Conservation (phyloP, 352 stramenopile genomes). For the Globisporangium polare region DNA sequence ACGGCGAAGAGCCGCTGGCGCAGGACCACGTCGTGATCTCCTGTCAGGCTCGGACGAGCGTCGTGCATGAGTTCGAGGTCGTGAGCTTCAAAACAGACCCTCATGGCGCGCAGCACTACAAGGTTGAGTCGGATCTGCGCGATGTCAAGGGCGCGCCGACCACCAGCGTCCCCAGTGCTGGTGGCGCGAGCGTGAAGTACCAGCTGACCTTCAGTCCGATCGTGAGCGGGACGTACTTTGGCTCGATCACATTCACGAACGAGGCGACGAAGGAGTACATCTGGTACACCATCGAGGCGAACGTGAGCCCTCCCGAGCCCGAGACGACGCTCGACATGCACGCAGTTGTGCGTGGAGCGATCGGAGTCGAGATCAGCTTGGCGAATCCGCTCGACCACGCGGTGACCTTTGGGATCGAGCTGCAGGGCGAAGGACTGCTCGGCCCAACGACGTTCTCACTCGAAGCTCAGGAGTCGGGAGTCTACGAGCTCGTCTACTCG, state of each 20-base stretch:
- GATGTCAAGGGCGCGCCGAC: constrained; percentile 73
- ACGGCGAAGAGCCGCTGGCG: constrained; percentile 87
- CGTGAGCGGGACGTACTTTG: constrained; percentile 90
- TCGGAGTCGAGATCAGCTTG: constrained; percentile 89
- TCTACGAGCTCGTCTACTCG: constrained; percentile 92
- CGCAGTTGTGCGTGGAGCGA: constrained; percentile 73
- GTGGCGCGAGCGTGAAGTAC: constrained; percentile 49
- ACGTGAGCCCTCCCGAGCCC: constrained; percentile 61
- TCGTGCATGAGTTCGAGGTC: constrained; percentile 76
- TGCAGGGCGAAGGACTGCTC: constrained; percentile 84
- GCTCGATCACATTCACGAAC: constrained; percentile 92
- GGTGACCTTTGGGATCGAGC: constrained; percentile 83
- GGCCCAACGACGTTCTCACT: constrained; percentile 75
- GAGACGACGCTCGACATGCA: constrained; percentile 85
- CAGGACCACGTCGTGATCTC: constrained; percentile 84
- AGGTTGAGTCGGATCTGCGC: constrained; percentile 91
- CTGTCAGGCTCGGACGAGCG: constrained; percentile 85
- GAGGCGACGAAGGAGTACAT: constrained; percentile 68
- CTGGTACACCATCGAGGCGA: constrained; percentile 94
- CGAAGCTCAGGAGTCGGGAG: constrained; percentile 50
- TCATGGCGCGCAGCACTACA: constrained; percentile 49
- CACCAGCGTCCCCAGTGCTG: constrained; percentile 33
- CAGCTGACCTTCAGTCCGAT: constrained; percentile 83
- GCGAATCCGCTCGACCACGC: constrained; percentile 84
- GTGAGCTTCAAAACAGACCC: constrained; percentile 47